phyloP scores from a whole-genome alignment of 164 flowering plant genomes.

The Magnolia sinica region DNA sequence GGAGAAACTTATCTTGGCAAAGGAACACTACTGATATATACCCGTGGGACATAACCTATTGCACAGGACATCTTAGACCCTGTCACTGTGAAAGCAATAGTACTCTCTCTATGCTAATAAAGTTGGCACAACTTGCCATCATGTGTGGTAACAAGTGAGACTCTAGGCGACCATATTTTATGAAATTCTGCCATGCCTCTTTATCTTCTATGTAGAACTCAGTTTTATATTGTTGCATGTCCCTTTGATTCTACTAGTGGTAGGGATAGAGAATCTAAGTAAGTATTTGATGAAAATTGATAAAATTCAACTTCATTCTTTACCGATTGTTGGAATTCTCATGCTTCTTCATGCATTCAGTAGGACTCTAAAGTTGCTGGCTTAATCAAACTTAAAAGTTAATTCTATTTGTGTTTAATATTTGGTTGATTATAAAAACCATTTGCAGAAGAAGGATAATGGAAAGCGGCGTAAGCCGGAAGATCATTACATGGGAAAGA shows the following conservation, averaged over 20 bases:
- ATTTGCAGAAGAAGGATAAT: constrained; percentile 26
- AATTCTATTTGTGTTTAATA: neutral
- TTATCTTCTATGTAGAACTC: neutral
- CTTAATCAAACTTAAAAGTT: neutral
- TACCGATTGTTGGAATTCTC: neutral
- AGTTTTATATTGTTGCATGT: neutral
- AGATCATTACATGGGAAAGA: constrained; percentile 55
- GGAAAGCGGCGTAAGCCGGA: constrained; percentile 85
- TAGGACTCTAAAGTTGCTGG: neutral
- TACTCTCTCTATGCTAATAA: neutral
- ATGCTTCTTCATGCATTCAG: neutral
- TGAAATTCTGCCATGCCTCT: neutral
- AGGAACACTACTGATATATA: too few relatives aligned
- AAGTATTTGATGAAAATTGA: neutral
- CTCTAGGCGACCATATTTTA: neutral
- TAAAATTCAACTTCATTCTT: neutral
- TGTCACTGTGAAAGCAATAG: neutral
- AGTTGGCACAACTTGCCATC: neutral
- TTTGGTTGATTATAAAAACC: neutral
- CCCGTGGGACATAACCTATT: too few relatives aligned
- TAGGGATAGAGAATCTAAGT: neutral
- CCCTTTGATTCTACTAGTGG: neutral
- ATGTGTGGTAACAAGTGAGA: neutral
- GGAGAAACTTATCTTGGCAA: too few relatives aligned
- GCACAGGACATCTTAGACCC: neutral